Percentiles rank a stretch among this genome's conserved stretches.
Evolutionary conservation across 1,284 basidiomycete species (phyloP).

Genomic region (Pseudozyma pruni): DNA sequence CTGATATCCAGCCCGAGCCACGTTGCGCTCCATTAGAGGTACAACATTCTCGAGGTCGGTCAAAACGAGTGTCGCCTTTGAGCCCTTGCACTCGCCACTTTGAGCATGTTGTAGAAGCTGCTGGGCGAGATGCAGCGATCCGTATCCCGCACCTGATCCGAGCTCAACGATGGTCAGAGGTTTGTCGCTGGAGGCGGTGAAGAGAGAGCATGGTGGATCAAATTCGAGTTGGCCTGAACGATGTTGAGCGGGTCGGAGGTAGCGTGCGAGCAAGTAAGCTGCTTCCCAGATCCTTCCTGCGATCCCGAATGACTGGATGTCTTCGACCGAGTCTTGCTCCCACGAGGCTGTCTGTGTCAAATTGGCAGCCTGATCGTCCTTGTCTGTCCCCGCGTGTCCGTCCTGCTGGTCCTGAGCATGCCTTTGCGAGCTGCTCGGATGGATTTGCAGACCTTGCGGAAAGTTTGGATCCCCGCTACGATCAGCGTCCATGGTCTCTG

Average conservation of each 20-base stretch:
- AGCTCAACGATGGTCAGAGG: slow-evolving; percentile 55
- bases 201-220: slow-evolving; percentile 60
- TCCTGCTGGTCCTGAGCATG: not conserved
- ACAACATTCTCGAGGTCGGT: slow-evolving; percentile 64
- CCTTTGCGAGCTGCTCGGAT: slow-evolving; percentile 45
- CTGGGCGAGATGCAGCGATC: slow-evolving; percentile 58
- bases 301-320: slow-evolving; percentile 64
- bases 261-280: slow-evolving; percentile 55
- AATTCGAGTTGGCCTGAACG: slow-evolving; percentile 28
- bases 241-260: slow-evolving; percentile 34
- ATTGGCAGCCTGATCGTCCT: not conserved
- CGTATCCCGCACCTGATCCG: slow-evolving; percentile 63
- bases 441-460: slow-evolving; percentile 50
- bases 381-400: not conserved
- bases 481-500: slow-evolving; percentile 16
- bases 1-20: slow-evolving; percentile 24
- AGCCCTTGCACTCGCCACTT: not conserved
- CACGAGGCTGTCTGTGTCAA: slow-evolving; percentile 26
- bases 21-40: slow-evolving; percentile 61
- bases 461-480: slow-evolving; percentile 57
- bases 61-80: slow-evolving; percentile 39
- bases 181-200: slow-evolving; percentile 2
- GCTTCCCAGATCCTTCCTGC: slow-evolving; percentile 67
- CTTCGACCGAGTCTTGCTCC: slow-evolving; percentile 53
- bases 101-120: slow-evolving; percentile 31